Percentiles rank a stretch among this genome's conserved stretches.
Conservation (phyloP, 2,329 filamentous ascomycete species). For the Biscogniauxia sp. region DNA sequence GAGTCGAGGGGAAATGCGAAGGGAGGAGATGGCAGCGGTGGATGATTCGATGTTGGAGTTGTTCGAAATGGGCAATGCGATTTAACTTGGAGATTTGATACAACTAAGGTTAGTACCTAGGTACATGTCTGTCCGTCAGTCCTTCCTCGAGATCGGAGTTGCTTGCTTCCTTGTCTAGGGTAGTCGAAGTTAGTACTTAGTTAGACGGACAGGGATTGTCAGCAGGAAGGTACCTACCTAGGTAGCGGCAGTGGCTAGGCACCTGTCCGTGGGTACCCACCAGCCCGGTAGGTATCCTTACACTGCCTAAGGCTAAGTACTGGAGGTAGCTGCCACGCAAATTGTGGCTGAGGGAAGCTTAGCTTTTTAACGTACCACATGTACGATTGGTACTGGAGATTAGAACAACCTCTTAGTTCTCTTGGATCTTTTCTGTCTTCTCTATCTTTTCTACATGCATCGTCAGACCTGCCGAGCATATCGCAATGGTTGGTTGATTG, state of each 20-base stretch:
- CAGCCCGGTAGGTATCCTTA: no score
- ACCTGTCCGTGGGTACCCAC: no score
- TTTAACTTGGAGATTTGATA: not conserved
- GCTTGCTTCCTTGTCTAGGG: not conserved
- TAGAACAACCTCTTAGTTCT: not conserved
- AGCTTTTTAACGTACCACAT: conserved; percentile 8
- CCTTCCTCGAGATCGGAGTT: not conserved
- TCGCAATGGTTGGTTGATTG: not conserved
- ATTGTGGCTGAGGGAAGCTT: conserved; percentile 11
- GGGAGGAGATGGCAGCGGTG: not conserved
- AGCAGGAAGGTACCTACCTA: not conserved
- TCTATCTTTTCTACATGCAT: not conserved
- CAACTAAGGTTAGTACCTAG: no score
- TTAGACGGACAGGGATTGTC: not conserved
- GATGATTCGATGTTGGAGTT: not conserved
- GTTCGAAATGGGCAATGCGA: not conserved
- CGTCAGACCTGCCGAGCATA: not conserved
- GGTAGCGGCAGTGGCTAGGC: not conserved
- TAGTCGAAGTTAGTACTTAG: not conserved
- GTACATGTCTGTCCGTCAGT: not conserved
- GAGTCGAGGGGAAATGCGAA: not conserved
- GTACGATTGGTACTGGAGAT: not conserved
- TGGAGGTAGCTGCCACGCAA: conserved; percentile 9
- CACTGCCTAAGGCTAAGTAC: no score
- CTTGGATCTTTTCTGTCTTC: no score